These are phyloP conservation scores for Podila verticillata DNA, from an alignment of 192 early-diverging fungal species.

Conservation along the genomic window DNA sequence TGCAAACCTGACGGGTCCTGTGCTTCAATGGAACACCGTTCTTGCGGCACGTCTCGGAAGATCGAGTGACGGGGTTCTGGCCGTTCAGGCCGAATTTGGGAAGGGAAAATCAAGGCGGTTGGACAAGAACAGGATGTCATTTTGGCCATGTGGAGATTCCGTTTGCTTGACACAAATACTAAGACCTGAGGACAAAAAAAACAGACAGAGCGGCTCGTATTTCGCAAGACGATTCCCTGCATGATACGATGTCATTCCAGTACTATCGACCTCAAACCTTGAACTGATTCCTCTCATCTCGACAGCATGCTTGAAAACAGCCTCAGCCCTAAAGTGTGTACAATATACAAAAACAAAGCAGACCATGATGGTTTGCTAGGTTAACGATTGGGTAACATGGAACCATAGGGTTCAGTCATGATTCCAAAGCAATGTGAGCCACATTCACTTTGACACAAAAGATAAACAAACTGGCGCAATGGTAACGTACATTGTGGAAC, in stretches of 20 bases:
- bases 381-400: too few species aligned
- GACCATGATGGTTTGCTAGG: too few species aligned
- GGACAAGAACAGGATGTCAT: neutral
- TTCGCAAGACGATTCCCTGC: conserved; percentile 44
- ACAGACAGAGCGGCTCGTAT: neutral
- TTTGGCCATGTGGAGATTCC: neutral
- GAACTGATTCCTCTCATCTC: conserved; percentile 61
- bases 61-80: conserved; percentile 75
- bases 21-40: conserved; percentile 84
- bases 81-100: conserved; percentile 62
- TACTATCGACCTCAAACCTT: conserved; percentile 82
- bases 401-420: too few species aligned
- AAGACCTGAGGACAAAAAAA: neutral
- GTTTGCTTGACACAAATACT: neutral
- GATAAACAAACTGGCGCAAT: neutral
- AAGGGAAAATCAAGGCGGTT: too few species aligned
- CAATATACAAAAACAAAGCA: neutral
- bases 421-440: too few species aligned
- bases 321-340: conserved; percentile 81
- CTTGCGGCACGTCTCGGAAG: conserved; percentile 67
- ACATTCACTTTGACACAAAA: neutral
- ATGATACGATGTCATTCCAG: conserved; percentile 88
- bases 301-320: conserved; percentile 86
- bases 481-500: conserved; percentile 57
- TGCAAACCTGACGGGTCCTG: conserved; percentile 71